Evolutionary conservation across 2,329 filamentous ascomycete genomes (phyloP).

Genomic region (Immersiporthe knoxdaviesiana): DNA sequence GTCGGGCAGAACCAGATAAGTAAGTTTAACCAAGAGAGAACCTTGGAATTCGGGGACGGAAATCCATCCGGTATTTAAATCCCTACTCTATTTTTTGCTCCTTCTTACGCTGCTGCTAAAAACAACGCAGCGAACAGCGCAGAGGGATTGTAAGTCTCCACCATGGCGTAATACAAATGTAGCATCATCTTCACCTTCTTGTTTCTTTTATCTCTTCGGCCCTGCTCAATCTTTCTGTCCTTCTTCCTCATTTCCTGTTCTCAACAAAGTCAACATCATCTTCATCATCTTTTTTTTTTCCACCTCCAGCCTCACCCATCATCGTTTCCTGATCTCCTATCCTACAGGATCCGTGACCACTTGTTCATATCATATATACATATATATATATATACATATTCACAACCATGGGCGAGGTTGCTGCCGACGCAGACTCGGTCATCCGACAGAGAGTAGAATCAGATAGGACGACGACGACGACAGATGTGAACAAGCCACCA

Average conservation of each 20-base stretch:
- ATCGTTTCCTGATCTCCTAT: background rate
- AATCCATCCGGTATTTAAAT: background rate
- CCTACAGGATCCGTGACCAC: background rate
- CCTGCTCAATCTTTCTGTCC: background rate
- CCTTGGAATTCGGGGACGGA: constrained; percentile 1
- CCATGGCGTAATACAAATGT: constrained; percentile 8
- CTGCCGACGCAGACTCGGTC: background rate
- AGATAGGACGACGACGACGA: background rate
- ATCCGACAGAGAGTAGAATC: constrained; percentile 9
- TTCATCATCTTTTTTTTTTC: background rate
- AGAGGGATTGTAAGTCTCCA: constrained; percentile 11
- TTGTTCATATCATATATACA: background rate
- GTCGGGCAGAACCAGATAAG: background rate
- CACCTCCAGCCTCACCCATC: background rate
- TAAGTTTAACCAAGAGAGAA: background rate
- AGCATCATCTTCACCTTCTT: background rate
- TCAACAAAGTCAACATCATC: background rate
- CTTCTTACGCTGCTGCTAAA: too few relatives aligned
- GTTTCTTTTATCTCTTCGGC: background rate
- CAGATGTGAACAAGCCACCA: background rate
- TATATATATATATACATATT: background rate
- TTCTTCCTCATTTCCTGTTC: background rate
- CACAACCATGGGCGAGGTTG: constrained; percentile 2
- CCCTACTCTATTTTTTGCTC: background rate
- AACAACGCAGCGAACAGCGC: background rate